Evolutionary conservation across 1,284 basidiomycete genomes (phyloP), one percentile per base, ranked within the genome.

Genomic region (Meira miltonrushii): DNA sequence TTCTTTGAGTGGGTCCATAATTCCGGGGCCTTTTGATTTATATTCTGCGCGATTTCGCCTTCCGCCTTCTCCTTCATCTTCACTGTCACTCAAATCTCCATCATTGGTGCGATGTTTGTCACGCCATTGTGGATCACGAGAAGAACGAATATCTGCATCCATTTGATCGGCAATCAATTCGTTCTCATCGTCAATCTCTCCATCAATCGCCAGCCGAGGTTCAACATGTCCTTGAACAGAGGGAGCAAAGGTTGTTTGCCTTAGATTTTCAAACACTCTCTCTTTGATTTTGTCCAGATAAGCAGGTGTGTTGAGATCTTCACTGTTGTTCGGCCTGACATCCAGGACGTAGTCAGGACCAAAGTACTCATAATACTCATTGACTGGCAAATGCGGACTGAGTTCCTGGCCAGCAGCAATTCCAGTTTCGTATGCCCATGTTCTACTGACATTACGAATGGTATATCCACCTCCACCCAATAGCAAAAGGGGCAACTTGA

Each of bases 391-490:
- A 23, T 74, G 86, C 67, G 87, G 83, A 49, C 87, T 88, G 7
- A 98, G 84, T 78, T 97, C 91, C 23, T 95, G 89, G 10, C 95
- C 95, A 11, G 93, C 92, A 5, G 94, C 95, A 39, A 98, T 80
- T 15, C 95, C 95, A 0, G 95, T 99, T 80, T 99, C 95, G 77
- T 87, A 98, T 15, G 95, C 94, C 95, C 95, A 99, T 9, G 90
- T 90, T 51, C 95, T 85, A 66, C 89, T 91, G 62, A 97, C 95
- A 64, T 96, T 96, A 52, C 94, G 88, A 85, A 99, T 96, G 1
- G 95, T 99, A 79, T 99, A 99, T 0, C 95, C 95, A 8, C 95
- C 95, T 17, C 95, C 95, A 19, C 95, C 95, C 9, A 99, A 85
- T 47, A 99, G 83, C 13, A 99, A 81, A 23, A 98, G 79, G 0